phyloP scores from a whole-genome alignment of 805 yeast species.

The Wickerhamomyces chambardii region DNA sequence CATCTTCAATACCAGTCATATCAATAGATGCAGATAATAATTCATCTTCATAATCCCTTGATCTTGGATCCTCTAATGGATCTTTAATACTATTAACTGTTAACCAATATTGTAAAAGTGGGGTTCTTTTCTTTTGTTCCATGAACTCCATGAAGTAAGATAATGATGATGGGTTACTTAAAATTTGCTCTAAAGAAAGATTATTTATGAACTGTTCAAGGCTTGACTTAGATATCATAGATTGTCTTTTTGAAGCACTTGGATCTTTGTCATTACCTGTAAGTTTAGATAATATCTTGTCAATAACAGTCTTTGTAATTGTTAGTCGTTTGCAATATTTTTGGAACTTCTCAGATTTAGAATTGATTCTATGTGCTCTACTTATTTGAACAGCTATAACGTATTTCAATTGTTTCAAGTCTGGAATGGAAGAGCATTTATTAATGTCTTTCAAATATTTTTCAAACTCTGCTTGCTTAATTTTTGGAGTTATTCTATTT shows the following conservation, averaged over 20 bases:
- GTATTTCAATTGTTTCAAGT: slow-evolving; percentile 39
- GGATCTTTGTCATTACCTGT: slow-evolving; percentile 4
- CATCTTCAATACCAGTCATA: slow-evolving; percentile 39
- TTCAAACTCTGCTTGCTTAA: slow-evolving; percentile 31
- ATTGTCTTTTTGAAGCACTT: not conserved
- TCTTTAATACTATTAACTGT: slow-evolving; percentile 60
- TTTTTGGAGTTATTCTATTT: slow-evolving; percentile 26
- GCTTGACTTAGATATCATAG: slow-evolving; percentile 7
- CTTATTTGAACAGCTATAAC: slow-evolving; percentile 37
- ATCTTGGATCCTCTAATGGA: slow-evolving; percentile 47
- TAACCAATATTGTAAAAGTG: slow-evolving; percentile 53
- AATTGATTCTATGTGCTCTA: slow-evolving; percentile 23
- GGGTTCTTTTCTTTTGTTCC: slow-evolving; percentile 37
- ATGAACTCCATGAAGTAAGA: slow-evolving; percentile 45
- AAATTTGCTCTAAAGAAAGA: slow-evolving; percentile 31
- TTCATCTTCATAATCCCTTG: slow-evolving; percentile 19
- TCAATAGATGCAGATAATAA: slow-evolving; percentile 22
- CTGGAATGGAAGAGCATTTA: slow-evolving; percentile 25
- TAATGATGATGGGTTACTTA: slow-evolving; percentile 37
- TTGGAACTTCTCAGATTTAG: slow-evolving; percentile 16
- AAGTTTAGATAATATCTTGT: slow-evolving; percentile 17
- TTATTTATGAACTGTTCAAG: slow-evolving; percentile 14
- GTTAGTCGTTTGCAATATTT: slow-evolving; percentile 21
- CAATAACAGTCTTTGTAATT: slow-evolving; percentile 21
- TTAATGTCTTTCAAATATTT: slow-evolving; percentile 27